Conservation (phyloP, 2,329 filamentous ascomycete species). For the Fusarium cicatricum region DNA sequence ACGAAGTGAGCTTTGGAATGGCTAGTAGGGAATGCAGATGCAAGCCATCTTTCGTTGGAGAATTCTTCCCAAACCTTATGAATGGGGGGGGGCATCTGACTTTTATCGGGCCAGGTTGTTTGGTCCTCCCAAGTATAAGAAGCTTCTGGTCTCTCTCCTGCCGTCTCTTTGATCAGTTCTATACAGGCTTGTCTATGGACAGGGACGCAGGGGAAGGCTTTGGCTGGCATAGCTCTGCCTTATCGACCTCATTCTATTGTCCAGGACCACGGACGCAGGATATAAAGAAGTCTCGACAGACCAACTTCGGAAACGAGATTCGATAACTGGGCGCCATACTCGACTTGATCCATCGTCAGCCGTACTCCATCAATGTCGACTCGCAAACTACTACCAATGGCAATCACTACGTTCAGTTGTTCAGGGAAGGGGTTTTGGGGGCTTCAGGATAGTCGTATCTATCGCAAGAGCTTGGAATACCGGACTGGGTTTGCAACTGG, state of each 20-base stretch:
- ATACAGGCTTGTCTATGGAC: too few relatives aligned
- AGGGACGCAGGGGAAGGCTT: too few relatives aligned
- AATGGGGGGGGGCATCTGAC: constrained; percentile 23
- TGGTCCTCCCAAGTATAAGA: constrained; percentile 24
- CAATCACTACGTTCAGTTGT: not conserved
- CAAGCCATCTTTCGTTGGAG: constrained; percentile 33
- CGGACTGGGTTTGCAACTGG: not conserved
- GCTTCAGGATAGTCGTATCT: not conserved
- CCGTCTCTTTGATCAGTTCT: too few relatives aligned
- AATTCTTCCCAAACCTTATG: constrained; percentile 34
- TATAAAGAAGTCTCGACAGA: too few relatives aligned
- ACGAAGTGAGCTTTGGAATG: constrained; percentile 32
- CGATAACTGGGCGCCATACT: too few relatives aligned
- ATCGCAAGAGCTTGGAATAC: not conserved
- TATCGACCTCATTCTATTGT: too few relatives aligned
- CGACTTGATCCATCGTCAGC: too few relatives aligned
- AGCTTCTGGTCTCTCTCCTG: not conserved
- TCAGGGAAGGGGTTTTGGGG: not conserved
- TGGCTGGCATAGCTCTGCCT: too few relatives aligned
- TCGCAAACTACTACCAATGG: too few relatives aligned
- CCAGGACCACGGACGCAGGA: too few relatives aligned
- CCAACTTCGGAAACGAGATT: too few relatives aligned
- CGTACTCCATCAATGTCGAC: too few relatives aligned
- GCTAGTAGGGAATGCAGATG: constrained; percentile 31
- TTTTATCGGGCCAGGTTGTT: constrained; percentile 4